phyloP scores from a whole-genome alignment of 169 alveolate genomes.

The Hammondia hammondi region DNA sequence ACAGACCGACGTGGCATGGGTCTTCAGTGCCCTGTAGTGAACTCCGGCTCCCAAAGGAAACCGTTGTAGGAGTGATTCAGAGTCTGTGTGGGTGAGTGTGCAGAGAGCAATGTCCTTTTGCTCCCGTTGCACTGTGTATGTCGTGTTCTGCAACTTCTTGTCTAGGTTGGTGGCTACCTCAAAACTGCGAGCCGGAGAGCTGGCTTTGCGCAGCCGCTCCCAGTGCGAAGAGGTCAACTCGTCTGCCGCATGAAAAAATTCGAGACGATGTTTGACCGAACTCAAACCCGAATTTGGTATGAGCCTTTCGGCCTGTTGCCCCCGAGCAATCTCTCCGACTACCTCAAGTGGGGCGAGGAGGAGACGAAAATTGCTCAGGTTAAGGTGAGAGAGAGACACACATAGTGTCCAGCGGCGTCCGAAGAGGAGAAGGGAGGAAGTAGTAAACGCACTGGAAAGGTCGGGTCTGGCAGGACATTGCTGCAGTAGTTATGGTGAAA shows the following conservation, averaged over 20 bases:
- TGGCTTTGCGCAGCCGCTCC: conserved; percentile 36
- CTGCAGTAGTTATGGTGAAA: too few species aligned
- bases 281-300: conserved; percentile 52
- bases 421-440: too few species aligned
- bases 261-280: conserved; percentile 37
- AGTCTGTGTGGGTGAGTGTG: neutral
- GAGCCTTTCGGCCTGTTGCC: conserved; percentile 47
- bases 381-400: conserved; percentile 31
- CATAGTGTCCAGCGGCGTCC: too few species aligned
- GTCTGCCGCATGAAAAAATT: conserved; percentile 56
- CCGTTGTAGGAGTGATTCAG: too few species aligned
- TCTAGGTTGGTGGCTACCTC: conserved; percentile 54
- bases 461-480: neutral
- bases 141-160: neutral
- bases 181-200: conserved; percentile 41
- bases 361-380: conserved; percentile 31
- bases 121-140: neutral
- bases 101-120: neutral
- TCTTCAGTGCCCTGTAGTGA: too few species aligned
- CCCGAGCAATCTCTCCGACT: conserved; percentile 31
- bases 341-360: conserved; percentile 52
- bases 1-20: too few species aligned
- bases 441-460: neutral
- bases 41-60: too few species aligned
- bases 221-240: conserved; percentile 39